These are phyloP conservation scores for Puccinellia tenuiflora DNA, from an alignment of 176 grass and related monocot species.

Conservation along the genomic window DNA sequence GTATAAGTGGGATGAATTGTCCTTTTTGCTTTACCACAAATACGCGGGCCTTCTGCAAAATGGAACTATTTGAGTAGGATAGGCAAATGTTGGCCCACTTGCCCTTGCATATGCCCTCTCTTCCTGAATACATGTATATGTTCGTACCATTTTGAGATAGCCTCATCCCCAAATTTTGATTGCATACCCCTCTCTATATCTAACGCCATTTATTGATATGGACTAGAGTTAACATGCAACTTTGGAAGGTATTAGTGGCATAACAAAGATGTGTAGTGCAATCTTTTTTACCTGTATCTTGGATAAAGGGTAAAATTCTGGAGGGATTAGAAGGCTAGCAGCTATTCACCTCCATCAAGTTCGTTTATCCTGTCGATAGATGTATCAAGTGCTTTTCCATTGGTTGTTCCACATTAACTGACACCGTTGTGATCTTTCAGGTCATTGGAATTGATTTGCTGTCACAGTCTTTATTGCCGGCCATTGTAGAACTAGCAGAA, in stretches of 20 bases:
- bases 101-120: background rate
- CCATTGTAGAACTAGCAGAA: slow-evolving; percentile 93
- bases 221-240: background rate
- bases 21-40: background rate
- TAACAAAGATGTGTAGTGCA: background rate
- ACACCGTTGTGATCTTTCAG: slow-evolving; percentile 30
- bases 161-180: background rate
- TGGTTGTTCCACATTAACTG: background rate
- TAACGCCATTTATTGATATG: background rate
- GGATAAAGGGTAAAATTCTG: background rate
- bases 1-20: background rate
- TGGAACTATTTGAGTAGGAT: background rate
- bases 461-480: slow-evolving; percentile 85
- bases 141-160: background rate
- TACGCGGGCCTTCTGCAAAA: background rate
- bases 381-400: background rate
- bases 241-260: background rate
- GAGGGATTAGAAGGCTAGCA: background rate
- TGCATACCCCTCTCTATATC: background rate
- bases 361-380: background rate
- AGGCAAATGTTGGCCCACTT: background rate
- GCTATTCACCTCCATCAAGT: background rate
- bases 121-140: background rate
- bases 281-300: background rate
- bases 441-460: slow-evolving; percentile 95